Conservation (phyloP, 352 stramenopile species). For the Globisporangium rhizosaccharum region DNA sequence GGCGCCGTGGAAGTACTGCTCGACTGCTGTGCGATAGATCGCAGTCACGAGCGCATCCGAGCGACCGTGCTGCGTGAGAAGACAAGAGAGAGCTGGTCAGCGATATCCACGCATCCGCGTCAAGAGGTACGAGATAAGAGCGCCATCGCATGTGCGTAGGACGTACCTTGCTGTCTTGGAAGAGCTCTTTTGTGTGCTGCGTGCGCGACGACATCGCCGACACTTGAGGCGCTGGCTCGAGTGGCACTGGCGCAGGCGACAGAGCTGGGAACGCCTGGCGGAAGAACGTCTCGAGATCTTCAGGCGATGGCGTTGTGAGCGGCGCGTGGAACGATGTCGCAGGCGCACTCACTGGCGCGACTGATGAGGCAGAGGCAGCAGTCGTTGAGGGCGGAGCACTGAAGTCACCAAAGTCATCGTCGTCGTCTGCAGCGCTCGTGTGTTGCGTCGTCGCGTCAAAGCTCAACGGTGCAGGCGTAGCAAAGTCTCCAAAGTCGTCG, state of each 20-base stretch:
- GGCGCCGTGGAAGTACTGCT: constrained; percentile 13
- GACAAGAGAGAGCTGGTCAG: neutral
- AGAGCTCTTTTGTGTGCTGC: constrained; percentile 9
- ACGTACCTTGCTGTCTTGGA: constrained; percentile 13
- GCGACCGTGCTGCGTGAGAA: neutral
- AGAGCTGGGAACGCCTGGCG: constrained; percentile 24
- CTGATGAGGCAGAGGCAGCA: neutral
- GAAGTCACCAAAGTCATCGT: constrained; percentile 17
- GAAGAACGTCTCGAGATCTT: constrained; percentile 34
- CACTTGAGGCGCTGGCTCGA: constrained; percentile 3
- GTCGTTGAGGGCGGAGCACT: neutral
- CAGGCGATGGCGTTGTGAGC: constrained; percentile 15
- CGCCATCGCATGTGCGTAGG: neutral
- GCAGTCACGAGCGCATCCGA: constrained; percentile 1
- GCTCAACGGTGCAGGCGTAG: neutral
- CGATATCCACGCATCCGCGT: neutral
- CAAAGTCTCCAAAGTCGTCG: constrained; percentile 29
- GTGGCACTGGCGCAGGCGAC: constrained; percentile 5
- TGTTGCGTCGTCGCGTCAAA: neutral
- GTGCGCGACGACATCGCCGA: neutral
- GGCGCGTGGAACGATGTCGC: neutral
- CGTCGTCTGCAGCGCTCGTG: neutral
- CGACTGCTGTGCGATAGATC: constrained; percentile 14
- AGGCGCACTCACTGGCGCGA: neutral
- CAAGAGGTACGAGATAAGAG: neutral